Conservation (phyloP, 2,329 filamentous ascomycete species). For the Verticillium nubilum region DNA sequence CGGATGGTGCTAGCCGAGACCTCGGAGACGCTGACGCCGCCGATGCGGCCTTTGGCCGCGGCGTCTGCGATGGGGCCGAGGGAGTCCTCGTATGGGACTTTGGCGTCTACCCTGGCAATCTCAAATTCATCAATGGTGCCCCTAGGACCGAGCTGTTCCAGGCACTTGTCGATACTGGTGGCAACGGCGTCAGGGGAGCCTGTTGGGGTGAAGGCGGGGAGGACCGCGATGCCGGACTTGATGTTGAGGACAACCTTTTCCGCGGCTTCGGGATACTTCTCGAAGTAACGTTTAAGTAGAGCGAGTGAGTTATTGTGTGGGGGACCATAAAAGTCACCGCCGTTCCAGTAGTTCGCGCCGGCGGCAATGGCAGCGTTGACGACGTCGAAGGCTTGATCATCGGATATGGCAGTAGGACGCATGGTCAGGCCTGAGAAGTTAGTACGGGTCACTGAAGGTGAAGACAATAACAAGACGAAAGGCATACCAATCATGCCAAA, state of each 20-base stretch:
- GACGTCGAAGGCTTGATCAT: background rate
- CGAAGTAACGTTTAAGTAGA: background rate
- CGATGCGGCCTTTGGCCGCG: constrained; percentile 27
- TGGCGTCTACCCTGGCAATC: constrained; percentile 32
- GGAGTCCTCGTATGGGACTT: constrained; percentile 38
- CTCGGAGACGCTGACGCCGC: constrained; percentile 36
- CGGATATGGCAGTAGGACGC: background rate
- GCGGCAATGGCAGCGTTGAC: background rate
- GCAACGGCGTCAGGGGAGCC: background rate
- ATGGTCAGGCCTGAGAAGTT: background rate
- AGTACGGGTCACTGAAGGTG: background rate
- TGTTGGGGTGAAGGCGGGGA: background rate
- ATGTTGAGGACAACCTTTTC: background rate
- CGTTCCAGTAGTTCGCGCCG: background rate
- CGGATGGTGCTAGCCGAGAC: constrained; percentile 33
- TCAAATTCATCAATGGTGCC: constrained; percentile 44
- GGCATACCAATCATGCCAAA: constrained; percentile 19
- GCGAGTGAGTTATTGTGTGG: background rate
- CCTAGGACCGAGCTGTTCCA: background rate
- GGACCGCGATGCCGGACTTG: constrained; percentile 1
- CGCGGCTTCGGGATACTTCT: background rate
- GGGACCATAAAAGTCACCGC: background rate
- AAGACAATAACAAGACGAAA: background rate
- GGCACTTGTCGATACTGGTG: background rate
- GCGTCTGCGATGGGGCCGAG: constrained; percentile 20